phyloP scores from a whole-genome alignment of 2,329 filamentous ascomycete species.

The Didymosphaeria variabile region DNA sequence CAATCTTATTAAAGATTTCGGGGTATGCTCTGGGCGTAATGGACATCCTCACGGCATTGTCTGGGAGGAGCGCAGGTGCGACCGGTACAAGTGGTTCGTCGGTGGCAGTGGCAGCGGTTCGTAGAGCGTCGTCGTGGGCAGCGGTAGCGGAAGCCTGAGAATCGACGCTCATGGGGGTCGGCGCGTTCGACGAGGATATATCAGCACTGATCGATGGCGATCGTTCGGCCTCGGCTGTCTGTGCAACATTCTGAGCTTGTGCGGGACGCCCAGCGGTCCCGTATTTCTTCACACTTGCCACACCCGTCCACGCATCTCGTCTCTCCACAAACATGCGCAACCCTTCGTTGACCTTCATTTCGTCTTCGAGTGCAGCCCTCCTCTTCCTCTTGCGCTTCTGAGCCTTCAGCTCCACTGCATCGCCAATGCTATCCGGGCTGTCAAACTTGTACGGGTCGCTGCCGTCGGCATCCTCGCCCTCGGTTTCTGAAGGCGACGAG shows the following conservation, averaged over 20 bases:
- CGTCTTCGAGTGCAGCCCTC: constrained; percentile 48
- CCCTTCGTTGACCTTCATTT: constrained; percentile 77
- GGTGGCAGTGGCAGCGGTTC: not conserved
- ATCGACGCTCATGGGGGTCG: constrained; percentile 14
- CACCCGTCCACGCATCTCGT: constrained; percentile 86
- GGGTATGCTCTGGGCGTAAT: constrained; percentile 79
- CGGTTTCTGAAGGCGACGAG: constrained; percentile 36
- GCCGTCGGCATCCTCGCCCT: constrained; percentile 16
- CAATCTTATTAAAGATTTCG: constrained; percentile 89
- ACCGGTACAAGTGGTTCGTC: constrained; percentile 71
- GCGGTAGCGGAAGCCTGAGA: constrained; percentile 14
- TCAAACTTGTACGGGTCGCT: constrained; percentile 54
- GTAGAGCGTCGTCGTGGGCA: not conserved
- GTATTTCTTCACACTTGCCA: constrained; percentile 59
- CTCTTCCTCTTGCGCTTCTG: constrained; percentile 50
- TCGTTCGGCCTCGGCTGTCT: not conserved
- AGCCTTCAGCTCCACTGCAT: constrained; percentile 43
- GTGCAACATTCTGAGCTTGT: not conserved
- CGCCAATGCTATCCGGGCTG: constrained; percentile 55
- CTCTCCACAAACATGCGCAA: constrained; percentile 80
- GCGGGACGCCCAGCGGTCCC: constrained; percentile 19
- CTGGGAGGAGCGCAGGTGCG: constrained; percentile 73
- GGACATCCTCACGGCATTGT: constrained; percentile 78
- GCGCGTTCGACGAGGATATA: constrained; percentile 51
- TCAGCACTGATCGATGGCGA: constrained; percentile 26